These are phyloP conservation scores for Trichophyton equinum DNA, from an alignment of 2,329 filamentous ascomycete species.

Conservation along the genomic window DNA sequence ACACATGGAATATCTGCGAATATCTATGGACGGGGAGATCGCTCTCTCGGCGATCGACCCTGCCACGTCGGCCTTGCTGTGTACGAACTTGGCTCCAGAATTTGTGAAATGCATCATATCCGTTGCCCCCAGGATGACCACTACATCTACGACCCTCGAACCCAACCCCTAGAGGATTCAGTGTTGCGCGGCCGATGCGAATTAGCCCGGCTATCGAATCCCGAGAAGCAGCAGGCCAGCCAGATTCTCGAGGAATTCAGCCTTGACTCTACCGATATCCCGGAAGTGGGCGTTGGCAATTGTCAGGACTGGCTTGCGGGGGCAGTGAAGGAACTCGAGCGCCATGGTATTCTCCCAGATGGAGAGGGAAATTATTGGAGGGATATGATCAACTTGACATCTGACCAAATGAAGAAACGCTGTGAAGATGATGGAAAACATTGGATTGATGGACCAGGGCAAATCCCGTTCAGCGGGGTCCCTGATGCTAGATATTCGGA, in stretches of 20 bases:
- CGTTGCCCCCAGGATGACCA: slow-evolving; percentile 13
- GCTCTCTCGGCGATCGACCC: slow-evolving; percentile 14
- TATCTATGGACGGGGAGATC: slow-evolving; percentile 17
- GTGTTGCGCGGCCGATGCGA: slow-evolving; percentile 15
- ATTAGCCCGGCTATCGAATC: slow-evolving; percentile 9
- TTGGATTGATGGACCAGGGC: slow-evolving; percentile 12
- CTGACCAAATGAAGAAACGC: slow-evolving; percentile 1
- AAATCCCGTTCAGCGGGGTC: background rate
- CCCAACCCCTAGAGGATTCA: slow-evolving; percentile 15
- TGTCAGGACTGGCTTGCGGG: background rate
- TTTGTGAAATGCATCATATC: slow-evolving; percentile 17
- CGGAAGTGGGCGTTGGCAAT: slow-evolving; percentile 14
- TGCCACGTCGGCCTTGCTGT: slow-evolving; percentile 16
- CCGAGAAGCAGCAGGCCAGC: slow-evolving; percentile 3
- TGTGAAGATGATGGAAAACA: slow-evolving; percentile 8
- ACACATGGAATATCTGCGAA: slow-evolving; percentile 14
- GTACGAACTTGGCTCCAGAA: slow-evolving; percentile 13
- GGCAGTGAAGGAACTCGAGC: background rate
- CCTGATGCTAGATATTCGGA: slow-evolving; percentile 15
- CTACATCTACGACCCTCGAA: slow-evolving; percentile 16
- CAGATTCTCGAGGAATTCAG: slow-evolving; percentile 12
- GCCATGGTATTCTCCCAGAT: background rate
- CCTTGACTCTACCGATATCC: slow-evolving; percentile 11
- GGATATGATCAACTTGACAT: slow-evolving; percentile 14
- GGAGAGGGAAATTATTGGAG: slow-evolving; percentile 15